These are phyloP conservation scores for Gracilaria vermiculophylla DNA, from an alignment of 23 red algal genomes.

Conservation along the genomic window DNA sequence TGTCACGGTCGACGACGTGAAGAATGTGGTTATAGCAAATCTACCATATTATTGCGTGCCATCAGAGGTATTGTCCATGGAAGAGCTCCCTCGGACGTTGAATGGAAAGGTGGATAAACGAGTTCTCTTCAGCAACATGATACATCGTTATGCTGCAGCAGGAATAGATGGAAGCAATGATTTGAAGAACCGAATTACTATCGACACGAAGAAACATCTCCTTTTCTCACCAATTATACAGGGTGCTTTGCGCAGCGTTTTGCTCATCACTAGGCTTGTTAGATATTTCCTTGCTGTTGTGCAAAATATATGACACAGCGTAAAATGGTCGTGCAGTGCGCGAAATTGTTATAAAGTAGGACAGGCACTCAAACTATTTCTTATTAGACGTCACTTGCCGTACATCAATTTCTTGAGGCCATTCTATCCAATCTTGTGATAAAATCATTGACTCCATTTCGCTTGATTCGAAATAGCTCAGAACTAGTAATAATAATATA, in stretches of 20 bases:
- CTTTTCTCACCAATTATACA: background rate
- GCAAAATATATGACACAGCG: background rate
- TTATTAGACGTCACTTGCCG: too few species aligned
- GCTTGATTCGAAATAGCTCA: too few species aligned
- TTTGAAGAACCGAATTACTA: background rate
- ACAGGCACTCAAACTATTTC: too few species aligned
- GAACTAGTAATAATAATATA: too few species aligned
- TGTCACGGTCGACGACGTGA: background rate
- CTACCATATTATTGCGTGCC: conserved; percentile 50
- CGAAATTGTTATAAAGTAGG: too few species aligned
- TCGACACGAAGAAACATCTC: background rate
- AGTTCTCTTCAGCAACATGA: background rate
- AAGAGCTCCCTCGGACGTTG: background rate
- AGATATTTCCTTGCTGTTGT: background rate
- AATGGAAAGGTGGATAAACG: conserved; percentile 54
- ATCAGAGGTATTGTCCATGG: conserved; percentile 14
- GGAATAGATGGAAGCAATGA: background rate
- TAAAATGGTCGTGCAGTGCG: too few species aligned
- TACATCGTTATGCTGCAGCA: too few species aligned
- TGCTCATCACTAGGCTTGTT: background rate
- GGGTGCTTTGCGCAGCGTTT: background rate
- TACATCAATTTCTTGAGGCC: too few species aligned
- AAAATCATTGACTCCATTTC: too few species aligned
- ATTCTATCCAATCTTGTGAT: too few species aligned
- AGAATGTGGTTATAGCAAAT: background rate